phyloP scores from a whole-genome alignment of 257 asterid genomes.

The Avicennia marina region DNA sequence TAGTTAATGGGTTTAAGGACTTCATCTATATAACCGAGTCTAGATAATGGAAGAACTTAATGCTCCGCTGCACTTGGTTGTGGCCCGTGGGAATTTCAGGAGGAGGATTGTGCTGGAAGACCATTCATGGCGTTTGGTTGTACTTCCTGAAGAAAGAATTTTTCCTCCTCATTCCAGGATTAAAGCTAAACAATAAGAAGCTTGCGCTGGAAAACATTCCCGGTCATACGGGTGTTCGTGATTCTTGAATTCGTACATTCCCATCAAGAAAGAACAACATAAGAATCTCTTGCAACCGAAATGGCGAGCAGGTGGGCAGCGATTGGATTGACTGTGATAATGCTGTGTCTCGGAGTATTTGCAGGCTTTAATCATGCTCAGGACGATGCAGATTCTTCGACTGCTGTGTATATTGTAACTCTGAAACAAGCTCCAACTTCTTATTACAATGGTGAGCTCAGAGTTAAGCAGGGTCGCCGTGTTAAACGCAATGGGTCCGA shows the following conservation, averaged over 20 bases:
- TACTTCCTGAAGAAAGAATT: no score
- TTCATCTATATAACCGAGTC: no score
- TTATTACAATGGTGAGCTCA: conserved; percentile 55
- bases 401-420: conserved; percentile 84
- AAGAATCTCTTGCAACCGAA: conserved; percentile 7
- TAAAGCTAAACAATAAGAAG: conserved; percentile 12
- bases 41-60: no score
- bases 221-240: conserved; percentile 28
- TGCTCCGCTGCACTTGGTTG: no score
- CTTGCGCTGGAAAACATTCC: conserved; percentile 11
- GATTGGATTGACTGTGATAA: conserved; percentile 15
- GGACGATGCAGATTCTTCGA: conserved; percentile 31
- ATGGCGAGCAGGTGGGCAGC: conserved; percentile 48
- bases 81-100: no score
- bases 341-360: conserved; percentile 48
- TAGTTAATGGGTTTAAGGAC: no score
- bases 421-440: conserved; percentile 61
- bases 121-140: no score
- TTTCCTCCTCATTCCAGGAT: conserved; percentile 13
- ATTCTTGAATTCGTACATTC: conserved; percentile 26
- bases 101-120: no score
- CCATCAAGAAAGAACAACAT: no score
- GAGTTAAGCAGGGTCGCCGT: conserved; percentile 35
- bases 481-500: conserved; percentile 32
- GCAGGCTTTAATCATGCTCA: conserved; percentile 33